Percentiles rank a stretch among this genome's conserved stretches.
Evolutionary conservation across 208 protist genomes (phyloP).

Genomic region (Trichomonas tenax): DNA sequence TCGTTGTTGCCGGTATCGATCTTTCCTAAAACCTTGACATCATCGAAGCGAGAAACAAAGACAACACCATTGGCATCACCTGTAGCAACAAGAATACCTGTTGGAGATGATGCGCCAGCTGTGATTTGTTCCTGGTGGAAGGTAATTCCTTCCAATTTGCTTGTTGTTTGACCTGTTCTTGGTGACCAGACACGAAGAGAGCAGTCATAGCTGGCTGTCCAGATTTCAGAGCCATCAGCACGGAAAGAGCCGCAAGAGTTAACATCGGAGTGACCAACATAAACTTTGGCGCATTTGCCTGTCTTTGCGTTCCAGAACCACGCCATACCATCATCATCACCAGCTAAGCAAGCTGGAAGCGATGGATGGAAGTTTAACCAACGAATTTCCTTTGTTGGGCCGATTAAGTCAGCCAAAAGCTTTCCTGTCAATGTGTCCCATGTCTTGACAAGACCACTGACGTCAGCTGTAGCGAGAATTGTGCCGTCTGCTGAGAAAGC

Average conservation of each 20-base stretch:
- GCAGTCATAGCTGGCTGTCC: not conserved
- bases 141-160: not conserved
- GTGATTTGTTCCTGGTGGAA: constrained; percentile 5
- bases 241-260: not conserved
- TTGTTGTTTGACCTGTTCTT: not conserved
- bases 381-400: not conserved
- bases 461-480: not conserved
- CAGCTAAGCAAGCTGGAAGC: not conserved
- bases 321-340: not conserved
- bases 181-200: not conserved
- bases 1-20: not conserved
- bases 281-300: not conserved
- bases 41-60: not conserved
- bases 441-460: not conserved
- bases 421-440: not conserved
- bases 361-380: not conserved
- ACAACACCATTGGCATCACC: not conserved
- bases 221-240: not conserved
- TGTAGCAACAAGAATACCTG: not conserved
- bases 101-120: not conserved
- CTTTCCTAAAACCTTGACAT: not conserved
- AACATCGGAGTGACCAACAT: not conserved
- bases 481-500: not conserved
- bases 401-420: not conserved
- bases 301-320: not conserved